These are phyloP conservation scores for Russula griseocarnosa DNA, from an alignment of 768 basidiomycete species.

Conservation along the genomic window DNA sequence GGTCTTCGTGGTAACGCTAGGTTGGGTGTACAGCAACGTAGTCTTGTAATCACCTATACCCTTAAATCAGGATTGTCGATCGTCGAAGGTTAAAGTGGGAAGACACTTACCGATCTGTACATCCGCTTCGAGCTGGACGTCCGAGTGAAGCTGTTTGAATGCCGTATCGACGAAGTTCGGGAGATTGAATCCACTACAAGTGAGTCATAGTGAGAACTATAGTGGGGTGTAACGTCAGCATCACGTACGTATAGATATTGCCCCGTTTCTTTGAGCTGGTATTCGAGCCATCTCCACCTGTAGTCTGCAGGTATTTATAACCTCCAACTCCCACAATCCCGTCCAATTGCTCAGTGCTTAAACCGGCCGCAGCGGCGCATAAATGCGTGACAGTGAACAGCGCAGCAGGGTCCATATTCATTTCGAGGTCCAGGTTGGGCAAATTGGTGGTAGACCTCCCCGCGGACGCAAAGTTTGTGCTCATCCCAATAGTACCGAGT, in stretches of 20 bases:
- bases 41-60: constrained; percentile 58
- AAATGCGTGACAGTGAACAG: constrained; percentile 69
- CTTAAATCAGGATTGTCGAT: neutral
- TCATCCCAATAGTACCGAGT: constrained; percentile 57
- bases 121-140: constrained; percentile 52
- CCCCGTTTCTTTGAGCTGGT: constrained; percentile 35
- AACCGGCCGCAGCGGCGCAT: constrained; percentile 59
- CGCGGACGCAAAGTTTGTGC: constrained; percentile 47
- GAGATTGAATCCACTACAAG: constrained; percentile 54
- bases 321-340: constrained; percentile 63
- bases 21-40: constrained; percentile 57
- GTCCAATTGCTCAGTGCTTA: constrained; percentile 59
- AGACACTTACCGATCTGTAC: constrained; percentile 52
- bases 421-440: constrained; percentile 53
- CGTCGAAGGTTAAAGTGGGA: neutral
- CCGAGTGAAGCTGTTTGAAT: constrained; percentile 59
- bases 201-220: neutral
- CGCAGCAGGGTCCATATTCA: constrained; percentile 65
- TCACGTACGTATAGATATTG: constrained; percentile 52
- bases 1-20: constrained; percentile 51
- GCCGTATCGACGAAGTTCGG: constrained; percentile 60
- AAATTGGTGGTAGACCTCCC: constrained; percentile 55
- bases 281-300: constrained; percentile 33
- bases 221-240: neutral
- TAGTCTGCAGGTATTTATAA: constrained; percentile 47